Evolutionary conservation across 83 land plant species (phyloP).

Genomic region (Isoetes engelmannii): DNA sequence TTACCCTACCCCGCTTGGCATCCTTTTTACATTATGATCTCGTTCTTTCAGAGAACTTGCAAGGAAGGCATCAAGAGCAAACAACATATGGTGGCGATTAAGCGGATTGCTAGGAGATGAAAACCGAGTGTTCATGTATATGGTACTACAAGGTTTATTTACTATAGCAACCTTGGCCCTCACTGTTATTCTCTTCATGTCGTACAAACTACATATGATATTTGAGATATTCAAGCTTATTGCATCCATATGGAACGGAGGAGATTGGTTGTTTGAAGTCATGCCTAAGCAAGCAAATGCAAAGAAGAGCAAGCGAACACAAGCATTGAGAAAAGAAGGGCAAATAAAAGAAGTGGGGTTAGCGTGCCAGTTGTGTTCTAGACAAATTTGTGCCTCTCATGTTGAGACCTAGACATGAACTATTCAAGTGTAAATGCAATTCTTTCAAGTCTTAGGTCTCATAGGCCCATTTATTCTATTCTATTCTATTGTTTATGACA

Average conservation of each 20-base stretch:
- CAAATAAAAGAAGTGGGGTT: too few relatives aligned
- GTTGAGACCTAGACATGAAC: too few relatives aligned
- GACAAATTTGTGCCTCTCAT: too few relatives aligned
- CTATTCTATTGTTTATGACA: too few relatives aligned
- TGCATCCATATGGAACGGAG: conserved; percentile 2
- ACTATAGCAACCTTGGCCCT: conserved; percentile 5
- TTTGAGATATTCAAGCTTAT: background rate
- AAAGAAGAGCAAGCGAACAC: background rate
- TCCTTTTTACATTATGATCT: background rate
- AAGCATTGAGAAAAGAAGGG: too few relatives aligned
- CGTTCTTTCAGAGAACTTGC: background rate
- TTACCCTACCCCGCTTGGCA: background rate
- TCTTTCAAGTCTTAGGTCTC: too few relatives aligned
- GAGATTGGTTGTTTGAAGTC: background rate
- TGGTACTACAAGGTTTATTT: background rate
- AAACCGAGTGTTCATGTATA: conserved; percentile 1
- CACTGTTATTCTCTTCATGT: background rate
- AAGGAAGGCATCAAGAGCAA: background rate
- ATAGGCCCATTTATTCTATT: too few relatives aligned
- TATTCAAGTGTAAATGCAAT: too few relatives aligned
- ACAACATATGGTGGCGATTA: conserved; percentile 10
- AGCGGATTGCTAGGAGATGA: conserved; percentile 6
- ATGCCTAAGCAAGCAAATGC: background rate
- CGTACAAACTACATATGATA: background rate
- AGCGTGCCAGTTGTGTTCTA: too few relatives aligned